Conservation (phyloP, 192 early-diverging fungal species). For the Phycomyces nitens region DNA sequence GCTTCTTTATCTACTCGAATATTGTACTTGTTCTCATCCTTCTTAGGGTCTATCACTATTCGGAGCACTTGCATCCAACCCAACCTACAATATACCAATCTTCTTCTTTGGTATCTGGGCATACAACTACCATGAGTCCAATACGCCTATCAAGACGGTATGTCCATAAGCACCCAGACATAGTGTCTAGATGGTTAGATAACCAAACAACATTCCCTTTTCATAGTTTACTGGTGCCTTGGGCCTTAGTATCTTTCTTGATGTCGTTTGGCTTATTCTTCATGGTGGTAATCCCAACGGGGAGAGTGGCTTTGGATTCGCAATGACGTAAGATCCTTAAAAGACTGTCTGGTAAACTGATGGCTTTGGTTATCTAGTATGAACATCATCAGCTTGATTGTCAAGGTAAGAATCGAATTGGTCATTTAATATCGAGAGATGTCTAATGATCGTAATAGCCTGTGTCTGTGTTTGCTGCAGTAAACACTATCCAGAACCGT, state of each 20-base stretch:
- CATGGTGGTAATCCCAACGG: slow-evolving; percentile 37
- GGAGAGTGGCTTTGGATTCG: slow-evolving; percentile 41
- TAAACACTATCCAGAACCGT: slow-evolving; percentile 44
- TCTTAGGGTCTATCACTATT: slow-evolving; percentile 43
- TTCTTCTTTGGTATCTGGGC: slow-evolving; percentile 54
- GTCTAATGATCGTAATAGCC: slow-evolving; percentile 32
- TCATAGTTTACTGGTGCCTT: slow-evolving; percentile 45
- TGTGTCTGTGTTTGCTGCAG: slow-evolving; percentile 42
- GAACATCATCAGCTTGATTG: slow-evolving; percentile 36
- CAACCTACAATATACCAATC: slow-evolving; percentile 49
- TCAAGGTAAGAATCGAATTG: slow-evolving; percentile 29
- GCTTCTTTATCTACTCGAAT: neutral
- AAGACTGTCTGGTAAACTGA: neutral
- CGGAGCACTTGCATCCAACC: slow-evolving; percentile 42
- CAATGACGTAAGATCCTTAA: slow-evolving; percentile 15
- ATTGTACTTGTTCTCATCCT: neutral
- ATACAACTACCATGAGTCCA: slow-evolving; percentile 47
- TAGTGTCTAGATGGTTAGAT: neutral
- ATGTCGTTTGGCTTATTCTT: slow-evolving; percentile 46
- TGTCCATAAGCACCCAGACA: neutral
- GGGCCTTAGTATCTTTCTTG: slow-evolving; percentile 43
- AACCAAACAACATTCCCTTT: neutral
- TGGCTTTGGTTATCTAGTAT: slow-evolving; percentile 26
- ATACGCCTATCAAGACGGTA: slow-evolving; percentile 50
- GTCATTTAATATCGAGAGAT: neutral